These are phyloP conservation scores for Colletotrichum costaricense DNA, from an alignment of 2,329 filamentous ascomycete genomes.

Conservation along the genomic window DNA sequence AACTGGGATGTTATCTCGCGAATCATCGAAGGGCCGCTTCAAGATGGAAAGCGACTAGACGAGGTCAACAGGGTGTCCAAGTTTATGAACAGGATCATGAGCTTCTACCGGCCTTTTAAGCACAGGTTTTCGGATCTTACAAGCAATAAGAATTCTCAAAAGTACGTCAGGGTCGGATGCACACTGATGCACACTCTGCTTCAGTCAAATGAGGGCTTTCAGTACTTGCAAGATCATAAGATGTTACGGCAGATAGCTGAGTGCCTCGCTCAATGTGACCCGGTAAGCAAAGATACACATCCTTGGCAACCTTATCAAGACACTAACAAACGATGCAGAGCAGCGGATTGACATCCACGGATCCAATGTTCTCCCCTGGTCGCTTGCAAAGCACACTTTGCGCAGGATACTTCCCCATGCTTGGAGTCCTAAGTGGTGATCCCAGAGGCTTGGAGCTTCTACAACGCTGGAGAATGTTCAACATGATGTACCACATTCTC, in stretches of 20 bases:
- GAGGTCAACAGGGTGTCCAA: slow-evolving; percentile 96
- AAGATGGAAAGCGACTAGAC: slow-evolving; percentile 90
- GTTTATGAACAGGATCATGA: slow-evolving; percentile 93
- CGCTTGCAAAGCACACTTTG: slow-evolving; percentile 88
- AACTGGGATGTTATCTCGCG: slow-evolving; percentile 94
- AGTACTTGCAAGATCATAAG: slow-evolving; percentile 91
- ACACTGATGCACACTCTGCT: slow-evolving; percentile 87
- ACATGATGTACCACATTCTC: slow-evolving; percentile 99
- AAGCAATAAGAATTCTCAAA: slow-evolving; percentile 92
- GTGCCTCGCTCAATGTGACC: slow-evolving; percentile 94
- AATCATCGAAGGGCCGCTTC: slow-evolving; percentile 91
- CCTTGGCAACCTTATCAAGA: neutral
- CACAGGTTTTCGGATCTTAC: slow-evolving; percentile 91
- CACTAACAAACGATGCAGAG: slow-evolving; percentile 54
- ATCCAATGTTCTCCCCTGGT: slow-evolving; percentile 88
- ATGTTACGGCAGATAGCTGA: slow-evolving; percentile 93
- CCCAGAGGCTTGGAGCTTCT: slow-evolving; percentile 87
- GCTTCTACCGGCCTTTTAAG: slow-evolving; percentile 97
- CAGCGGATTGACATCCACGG: slow-evolving; percentile 81
- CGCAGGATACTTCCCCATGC: slow-evolving; percentile 92
- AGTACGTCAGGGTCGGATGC: slow-evolving; percentile 91
- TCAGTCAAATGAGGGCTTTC: slow-evolving; percentile 85
- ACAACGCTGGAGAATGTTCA: slow-evolving; percentile 97
- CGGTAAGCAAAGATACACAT: slow-evolving; percentile 61
- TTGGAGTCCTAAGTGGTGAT: slow-evolving; percentile 88